These are phyloP conservation scores for Trichoderma lentiforme DNA, from an alignment of 2,329 filamentous ascomycete genomes.

Conservation along the genomic window DNA sequence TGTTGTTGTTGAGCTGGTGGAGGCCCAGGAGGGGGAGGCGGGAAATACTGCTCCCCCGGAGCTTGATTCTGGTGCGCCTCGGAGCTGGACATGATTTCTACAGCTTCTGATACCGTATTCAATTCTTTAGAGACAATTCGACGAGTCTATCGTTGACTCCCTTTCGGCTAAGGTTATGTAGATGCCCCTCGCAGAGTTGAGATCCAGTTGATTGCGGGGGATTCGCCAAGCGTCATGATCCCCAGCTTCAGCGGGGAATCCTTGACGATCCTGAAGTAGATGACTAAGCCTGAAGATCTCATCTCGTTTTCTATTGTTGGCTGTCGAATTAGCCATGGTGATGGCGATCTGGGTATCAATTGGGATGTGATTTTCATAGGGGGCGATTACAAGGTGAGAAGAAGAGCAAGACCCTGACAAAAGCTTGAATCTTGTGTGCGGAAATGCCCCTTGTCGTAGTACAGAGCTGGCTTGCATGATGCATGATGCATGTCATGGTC, in stretches of 20 bases:
- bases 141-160: neutral
- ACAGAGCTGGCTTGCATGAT: neutral
- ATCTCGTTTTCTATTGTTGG: neutral
- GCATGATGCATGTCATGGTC: slow-evolving; percentile 1
- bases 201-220: neutral
- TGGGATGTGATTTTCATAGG: neutral
- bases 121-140: neutral
- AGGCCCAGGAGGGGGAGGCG: slow-evolving; percentile 8
- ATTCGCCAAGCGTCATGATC: neutral
- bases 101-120: neutral
- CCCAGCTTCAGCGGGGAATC: slow-evolving; percentile 6
- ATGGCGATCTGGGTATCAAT: neutral
- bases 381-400: neutral
- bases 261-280: neutral
- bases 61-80: slow-evolving; percentile 1
- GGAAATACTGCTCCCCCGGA: slow-evolving; percentile 9
- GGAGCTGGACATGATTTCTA: neutral
- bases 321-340: neutral
- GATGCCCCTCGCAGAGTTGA: neutral
- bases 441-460: neutral
- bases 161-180: neutral
- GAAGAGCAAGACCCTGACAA: neutral
- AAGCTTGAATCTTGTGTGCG: neutral
- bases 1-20: neutral
- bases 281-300: neutral